These are phyloP conservation scores for Podaxis carcinomalis DNA, from an alignment of 768 basidiomycete genomes.

Conservation along the genomic window DNA sequence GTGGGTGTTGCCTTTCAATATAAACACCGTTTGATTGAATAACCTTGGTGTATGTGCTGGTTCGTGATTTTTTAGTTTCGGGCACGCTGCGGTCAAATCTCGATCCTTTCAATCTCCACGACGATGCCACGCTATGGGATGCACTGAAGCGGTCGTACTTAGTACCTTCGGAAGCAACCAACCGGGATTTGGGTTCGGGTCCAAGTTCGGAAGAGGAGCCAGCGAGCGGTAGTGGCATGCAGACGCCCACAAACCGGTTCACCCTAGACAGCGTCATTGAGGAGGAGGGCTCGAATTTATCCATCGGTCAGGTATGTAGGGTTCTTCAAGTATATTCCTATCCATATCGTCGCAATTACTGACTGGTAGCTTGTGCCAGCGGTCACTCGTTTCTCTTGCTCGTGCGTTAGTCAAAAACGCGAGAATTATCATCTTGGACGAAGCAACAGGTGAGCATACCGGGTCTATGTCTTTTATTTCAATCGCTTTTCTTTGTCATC, in stretches of 20 bases:
- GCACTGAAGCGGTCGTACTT: slow-evolving; percentile 83
- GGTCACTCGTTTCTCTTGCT: slow-evolving; percentile 83
- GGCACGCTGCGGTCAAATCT: slow-evolving; percentile 84
- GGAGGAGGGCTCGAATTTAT: slow-evolving; percentile 82
- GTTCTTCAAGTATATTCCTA: not conserved
- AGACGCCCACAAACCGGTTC: slow-evolving; percentile 57
- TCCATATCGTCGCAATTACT: not conserved
- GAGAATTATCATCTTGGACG: slow-evolving; percentile 83
- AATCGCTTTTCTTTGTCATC: not conserved
- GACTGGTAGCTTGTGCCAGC: slow-evolving; percentile 30
- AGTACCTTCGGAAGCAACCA: slow-evolving; percentile 27
- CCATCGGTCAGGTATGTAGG: slow-evolving; percentile 57
- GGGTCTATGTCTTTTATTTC: not conserved
- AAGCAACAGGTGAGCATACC: slow-evolving; percentile 62
- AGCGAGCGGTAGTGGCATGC: slow-evolving; percentile 39
- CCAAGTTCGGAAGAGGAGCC: slow-evolving; percentile 22
- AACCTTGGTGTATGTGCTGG: not conserved
- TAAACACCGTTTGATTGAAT: not conserved
- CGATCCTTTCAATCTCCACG: slow-evolving; percentile 81
- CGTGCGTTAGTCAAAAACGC: slow-evolving; percentile 85
- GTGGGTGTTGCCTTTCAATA: slow-evolving; percentile 25
- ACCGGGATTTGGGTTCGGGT: slow-evolving; percentile 36
- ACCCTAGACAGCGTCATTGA: slow-evolving; percentile 81
- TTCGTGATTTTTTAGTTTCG: slow-evolving; percentile 42
- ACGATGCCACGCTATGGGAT: slow-evolving; percentile 83